These are phyloP conservation scores for Pichia norvegensis DNA, from an alignment of 1,139 yeast genomes.

Conservation along the genomic window DNA sequence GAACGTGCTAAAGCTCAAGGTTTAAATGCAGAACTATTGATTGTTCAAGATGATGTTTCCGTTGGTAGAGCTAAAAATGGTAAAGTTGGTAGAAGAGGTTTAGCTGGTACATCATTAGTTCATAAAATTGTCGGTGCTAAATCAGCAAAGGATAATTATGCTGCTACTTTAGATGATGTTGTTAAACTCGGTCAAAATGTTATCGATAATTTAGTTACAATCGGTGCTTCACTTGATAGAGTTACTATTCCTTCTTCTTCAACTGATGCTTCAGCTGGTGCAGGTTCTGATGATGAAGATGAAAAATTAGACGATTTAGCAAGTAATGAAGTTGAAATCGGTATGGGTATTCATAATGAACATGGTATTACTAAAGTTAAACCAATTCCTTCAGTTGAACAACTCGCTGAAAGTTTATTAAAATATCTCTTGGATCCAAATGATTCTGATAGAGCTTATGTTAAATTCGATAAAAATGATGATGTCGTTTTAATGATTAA, in stretches of 20 bases:
- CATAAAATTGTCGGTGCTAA: slow-evolving; percentile 84
- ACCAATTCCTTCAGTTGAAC: slow-evolving; percentile 64
- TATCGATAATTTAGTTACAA: slow-evolving; percentile 64
- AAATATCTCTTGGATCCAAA: slow-evolving; percentile 45
- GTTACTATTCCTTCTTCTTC: slow-evolving; percentile 65
- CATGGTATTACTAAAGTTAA: slow-evolving; percentile 69
- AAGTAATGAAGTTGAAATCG: slow-evolving; percentile 68
- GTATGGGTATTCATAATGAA: slow-evolving; percentile 94
- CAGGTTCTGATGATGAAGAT: slow-evolving; percentile 38
- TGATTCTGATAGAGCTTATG: slow-evolving; percentile 66
- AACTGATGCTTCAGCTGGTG: slow-evolving; percentile 27
- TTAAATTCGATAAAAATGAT: slow-evolving; percentile 52
- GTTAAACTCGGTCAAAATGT: slow-evolving; percentile 53
- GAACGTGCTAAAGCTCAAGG: slow-evolving; percentile 82
- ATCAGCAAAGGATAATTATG: slow-evolving; percentile 40
- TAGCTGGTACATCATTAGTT: slow-evolving; percentile 82
- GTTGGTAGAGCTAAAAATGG: slow-evolving; percentile 84
- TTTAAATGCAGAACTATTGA: slow-evolving; percentile 57
- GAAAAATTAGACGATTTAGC: slow-evolving; percentile 37
- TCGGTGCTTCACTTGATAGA: slow-evolving; percentile 85
- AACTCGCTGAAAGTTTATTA: slow-evolving; percentile 45
- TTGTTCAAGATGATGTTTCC: slow-evolving; percentile 88
- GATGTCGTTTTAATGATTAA: slow-evolving; percentile 65
- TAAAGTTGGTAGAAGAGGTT: slow-evolving; percentile 86
- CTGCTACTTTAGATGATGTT: slow-evolving; percentile 40